Evolutionary conservation across 2,329 filamentous ascomycete species (phyloP), one percentile per base, ranked within the genome.

Genomic region (Sclerotinia sclerotiorum): DNA sequence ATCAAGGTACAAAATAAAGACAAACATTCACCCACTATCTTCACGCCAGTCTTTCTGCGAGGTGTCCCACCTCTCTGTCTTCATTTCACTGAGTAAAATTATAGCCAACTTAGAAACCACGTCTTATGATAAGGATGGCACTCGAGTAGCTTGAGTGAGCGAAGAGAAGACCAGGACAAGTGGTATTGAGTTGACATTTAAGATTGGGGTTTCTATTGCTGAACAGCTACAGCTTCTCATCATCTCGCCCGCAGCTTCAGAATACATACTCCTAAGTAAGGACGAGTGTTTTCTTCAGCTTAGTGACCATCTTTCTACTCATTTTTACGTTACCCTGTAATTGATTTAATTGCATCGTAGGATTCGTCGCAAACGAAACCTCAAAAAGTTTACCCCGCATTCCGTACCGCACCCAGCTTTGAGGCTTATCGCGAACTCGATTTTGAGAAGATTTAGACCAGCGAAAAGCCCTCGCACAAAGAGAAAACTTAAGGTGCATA

Each of bases 401-500:
- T 62, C 58, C 58, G n/a, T 35, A 24, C 58, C 21, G 58, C 44
- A 49, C 21, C 58, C 58, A 62, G 58, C 57, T 61, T 29, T 48
- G 57, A 61, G 48, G 57, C 27, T 61, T 48, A 35, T 61, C 57
- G 19, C 42, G 32, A 48, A 29, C 29, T 51, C 58, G 24, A 29
- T 27, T 56, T 58, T 13, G 24, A 32, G 27, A 48, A 35, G 27
- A 27, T 61, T 61, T 48, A 21, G 17, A n/a, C 27, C 27, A 48
- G 44, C 32, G 27, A 32, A 61, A 21, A 19, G 21, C 32, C 11
- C 29, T 32, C 13, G 27, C 19, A 35, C 57, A 61, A 61, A 61
- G 57, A 46, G 44, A 46, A 32, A 27, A 7, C n/a, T 32, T 13
- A 17, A 27, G 17, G 24, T 32, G 10, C 27, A 46, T 29, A 48